These are phyloP conservation scores for Erythrobasidium yunnanense DNA, from an alignment of 768 basidiomycete genomes.

Conservation along the genomic window DNA sequence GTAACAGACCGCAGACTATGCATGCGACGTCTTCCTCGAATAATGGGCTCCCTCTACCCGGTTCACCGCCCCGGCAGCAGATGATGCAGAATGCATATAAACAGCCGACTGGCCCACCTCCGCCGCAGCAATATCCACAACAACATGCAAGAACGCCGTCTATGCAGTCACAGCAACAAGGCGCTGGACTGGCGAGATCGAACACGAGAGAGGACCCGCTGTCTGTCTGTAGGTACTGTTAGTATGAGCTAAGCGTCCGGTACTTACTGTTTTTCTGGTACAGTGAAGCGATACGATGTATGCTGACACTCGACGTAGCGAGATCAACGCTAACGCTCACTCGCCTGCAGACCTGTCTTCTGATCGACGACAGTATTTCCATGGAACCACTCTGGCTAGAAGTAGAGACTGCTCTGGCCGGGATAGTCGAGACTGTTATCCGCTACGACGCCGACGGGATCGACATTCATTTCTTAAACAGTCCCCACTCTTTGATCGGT, in stretches of 20 bases:
- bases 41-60: conserved; percentile 1
- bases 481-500: conserved; percentile 1
- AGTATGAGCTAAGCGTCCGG: not conserved
- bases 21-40: not conserved
- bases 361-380: conserved; percentile 32
- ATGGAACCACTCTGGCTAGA: conserved; percentile 33
- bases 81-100: not conserved
- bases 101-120: not conserved
- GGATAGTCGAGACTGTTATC: conserved; percentile 27
- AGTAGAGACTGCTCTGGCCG: conserved; percentile 27
- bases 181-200: not conserved
- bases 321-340: not conserved
- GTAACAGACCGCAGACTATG: not conserved
- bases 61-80: not conserved
- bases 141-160: no score
- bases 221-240: conserved; percentile 5
- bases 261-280: not conserved
- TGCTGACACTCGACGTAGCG: not conserved
- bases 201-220: conserved; percentile 15
- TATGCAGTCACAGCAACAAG: not conserved
- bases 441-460: conserved; percentile 22
- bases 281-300: conserved; percentile 18
- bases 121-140: not conserved
- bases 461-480: conserved; percentile 31
- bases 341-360: conserved; percentile 23